Conservation (phyloP, 2,329 filamentous ascomycete species). For the Hymenoscyphus repandus region DNA sequence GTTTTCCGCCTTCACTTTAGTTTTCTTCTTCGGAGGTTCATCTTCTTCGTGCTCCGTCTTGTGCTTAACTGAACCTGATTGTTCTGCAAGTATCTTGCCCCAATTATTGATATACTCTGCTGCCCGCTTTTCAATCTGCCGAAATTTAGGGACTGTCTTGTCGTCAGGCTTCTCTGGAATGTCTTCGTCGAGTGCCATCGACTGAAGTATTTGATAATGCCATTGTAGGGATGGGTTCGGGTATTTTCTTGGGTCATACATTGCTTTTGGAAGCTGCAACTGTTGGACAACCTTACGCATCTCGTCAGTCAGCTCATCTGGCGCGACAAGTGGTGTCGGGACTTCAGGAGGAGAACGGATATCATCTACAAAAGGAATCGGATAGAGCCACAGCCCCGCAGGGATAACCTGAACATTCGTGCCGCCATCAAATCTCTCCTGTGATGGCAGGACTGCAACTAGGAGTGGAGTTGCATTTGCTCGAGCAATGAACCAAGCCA, state of each 20-base stretch:
- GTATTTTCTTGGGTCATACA: slow-evolving; percentile 81
- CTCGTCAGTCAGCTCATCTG: slow-evolving; percentile 68
- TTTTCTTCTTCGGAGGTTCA: slow-evolving; percentile 23
- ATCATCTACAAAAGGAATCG: slow-evolving; percentile 86
- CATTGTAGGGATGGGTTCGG: slow-evolving; percentile 91
- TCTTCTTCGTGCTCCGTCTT: slow-evolving; percentile 44
- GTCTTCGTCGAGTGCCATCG: slow-evolving; percentile 86
- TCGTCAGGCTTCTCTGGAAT: slow-evolving; percentile 67
- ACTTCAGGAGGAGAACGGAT: slow-evolving; percentile 68
- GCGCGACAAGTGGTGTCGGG: slow-evolving; percentile 47
- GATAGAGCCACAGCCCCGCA: slow-evolving; percentile 82
- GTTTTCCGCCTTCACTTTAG: slow-evolving; percentile 6
- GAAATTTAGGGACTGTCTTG: slow-evolving; percentile 76
- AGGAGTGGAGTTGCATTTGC: slow-evolving; percentile 74
- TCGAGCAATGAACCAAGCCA: slow-evolving; percentile 87
- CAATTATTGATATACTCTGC: slow-evolving; percentile 75
- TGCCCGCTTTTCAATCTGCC: slow-evolving; percentile 82
- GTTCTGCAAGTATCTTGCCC: slow-evolving; percentile 61
- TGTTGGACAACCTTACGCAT: slow-evolving; percentile 79
- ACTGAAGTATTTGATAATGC: slow-evolving; percentile 94
- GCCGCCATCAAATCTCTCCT: slow-evolving; percentile 57
- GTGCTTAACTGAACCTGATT: slow-evolving; percentile 7
- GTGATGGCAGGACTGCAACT: slow-evolving; percentile 75
- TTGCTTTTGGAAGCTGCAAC: slow-evolving; percentile 72
- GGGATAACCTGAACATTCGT: slow-evolving; percentile 67